A percentile compares a stretch with the other conserved stretches of the same genome.
Evolutionary conservation across 345 rosid genomes (phyloP).

Genomic region (Hibiscus syriacus): DNA sequence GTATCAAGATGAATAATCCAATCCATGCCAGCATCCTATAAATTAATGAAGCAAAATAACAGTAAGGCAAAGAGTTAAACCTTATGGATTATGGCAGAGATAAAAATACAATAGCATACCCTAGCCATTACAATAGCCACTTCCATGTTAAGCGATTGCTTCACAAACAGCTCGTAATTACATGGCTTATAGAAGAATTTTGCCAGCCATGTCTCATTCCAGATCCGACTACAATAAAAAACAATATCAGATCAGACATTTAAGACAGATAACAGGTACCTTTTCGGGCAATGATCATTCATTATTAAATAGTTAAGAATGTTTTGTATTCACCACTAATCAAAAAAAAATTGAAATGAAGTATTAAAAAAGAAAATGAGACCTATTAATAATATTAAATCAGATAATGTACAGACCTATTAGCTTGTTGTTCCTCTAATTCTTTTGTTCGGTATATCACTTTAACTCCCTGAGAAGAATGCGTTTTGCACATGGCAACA

Average conservation of each 20-base stretch:
- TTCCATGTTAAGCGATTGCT: slow-evolving; percentile 97
- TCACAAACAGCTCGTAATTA: slow-evolving; percentile 86
- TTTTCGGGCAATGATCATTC: not conserved
- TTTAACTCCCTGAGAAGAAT: slow-evolving; percentile 59
- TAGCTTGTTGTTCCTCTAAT: slow-evolving; percentile 78
- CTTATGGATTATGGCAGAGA: not conserved
- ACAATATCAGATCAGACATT: not conserved
- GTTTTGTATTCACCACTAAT: too few relatives aligned
- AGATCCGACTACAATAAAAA: slow-evolving; percentile 53
- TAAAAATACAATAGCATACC: slow-evolving; percentile 33
- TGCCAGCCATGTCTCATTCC: slow-evolving; percentile 94
- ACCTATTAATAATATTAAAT: slow-evolving; percentile 4
- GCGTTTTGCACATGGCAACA: slow-evolving; percentile 1
- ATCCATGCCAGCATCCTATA: slow-evolving; percentile 68
- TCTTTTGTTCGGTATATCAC: slow-evolving; percentile 74
- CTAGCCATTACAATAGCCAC: slow-evolving; percentile 89
- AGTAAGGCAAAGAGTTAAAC: not conserved
- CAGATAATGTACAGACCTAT: too few relatives aligned
- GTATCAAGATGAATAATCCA: slow-evolving; percentile 98
- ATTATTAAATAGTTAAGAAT: too few relatives aligned
- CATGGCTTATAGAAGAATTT: slow-evolving; percentile 92
- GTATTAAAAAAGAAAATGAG: not conserved
- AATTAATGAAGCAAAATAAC: not conserved
- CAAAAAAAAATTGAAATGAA: too few relatives aligned
- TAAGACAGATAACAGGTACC: not conserved